Conservation (phyloP, 306 rosid species). For the Delonix regia region DNA sequence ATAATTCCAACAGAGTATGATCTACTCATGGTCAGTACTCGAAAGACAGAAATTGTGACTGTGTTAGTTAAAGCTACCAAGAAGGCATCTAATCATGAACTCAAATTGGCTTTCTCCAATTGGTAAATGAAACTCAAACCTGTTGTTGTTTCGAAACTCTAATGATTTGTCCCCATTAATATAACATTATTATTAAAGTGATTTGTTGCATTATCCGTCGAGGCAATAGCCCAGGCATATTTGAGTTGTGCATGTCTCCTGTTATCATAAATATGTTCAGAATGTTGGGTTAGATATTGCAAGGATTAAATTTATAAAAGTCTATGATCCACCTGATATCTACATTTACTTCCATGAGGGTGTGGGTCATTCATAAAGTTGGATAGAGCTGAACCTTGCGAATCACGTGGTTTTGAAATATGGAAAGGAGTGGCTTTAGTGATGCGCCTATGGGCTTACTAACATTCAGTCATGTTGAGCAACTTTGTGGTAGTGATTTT, state of each 20-base stretch:
- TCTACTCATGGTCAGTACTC: slow-evolving; percentile 78
- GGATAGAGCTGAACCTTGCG: too few species aligned
- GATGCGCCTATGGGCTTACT: not conserved
- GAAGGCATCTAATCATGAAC: slow-evolving; percentile 54
- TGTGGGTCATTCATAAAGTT: too few species aligned
- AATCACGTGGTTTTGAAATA: too few species aligned
- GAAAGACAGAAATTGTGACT: slow-evolving; percentile 77
- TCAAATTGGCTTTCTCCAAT: slow-evolving; percentile 69
- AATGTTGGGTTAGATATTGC: not conserved
- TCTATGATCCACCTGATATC: too few species aligned
- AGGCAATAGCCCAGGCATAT: not conserved
- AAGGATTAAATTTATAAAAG: not conserved
- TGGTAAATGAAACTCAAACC: slow-evolving; percentile 49
- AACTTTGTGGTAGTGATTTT: not conserved
- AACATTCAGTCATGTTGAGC: not conserved
- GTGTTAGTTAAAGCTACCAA: slow-evolving; percentile 62
- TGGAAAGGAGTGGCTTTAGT: too few species aligned
- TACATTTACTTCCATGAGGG: too few species aligned
- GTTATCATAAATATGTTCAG: not conserved
- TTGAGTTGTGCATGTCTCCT: not conserved
- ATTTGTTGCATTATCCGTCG: not conserved
- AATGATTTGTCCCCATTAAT: not conserved
- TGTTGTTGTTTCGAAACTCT: not conserved
- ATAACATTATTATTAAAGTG: not conserved
- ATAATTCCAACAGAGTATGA: slow-evolving; percentile 73